These are phyloP conservation scores for Hysterangium stoloniferum DNA, from an alignment of 768 basidiomycete species.

Conservation along the genomic window DNA sequence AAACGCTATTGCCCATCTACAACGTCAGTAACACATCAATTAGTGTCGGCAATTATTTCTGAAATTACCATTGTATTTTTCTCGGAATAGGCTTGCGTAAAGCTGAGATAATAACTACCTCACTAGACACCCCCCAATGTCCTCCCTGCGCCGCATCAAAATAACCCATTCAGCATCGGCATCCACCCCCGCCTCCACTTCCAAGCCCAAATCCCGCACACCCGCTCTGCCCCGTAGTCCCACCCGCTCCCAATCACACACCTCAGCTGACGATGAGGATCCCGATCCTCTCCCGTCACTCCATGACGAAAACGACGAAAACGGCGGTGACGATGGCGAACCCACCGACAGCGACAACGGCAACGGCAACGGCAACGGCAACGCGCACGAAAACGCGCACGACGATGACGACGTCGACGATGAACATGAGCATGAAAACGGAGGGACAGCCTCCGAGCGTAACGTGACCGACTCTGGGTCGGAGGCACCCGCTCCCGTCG, in stretches of 20 bases:
- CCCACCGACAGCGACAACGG: background rate
- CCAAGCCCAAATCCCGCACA: background rate
- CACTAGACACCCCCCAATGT: too few relatives aligned
- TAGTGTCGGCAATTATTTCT: too few relatives aligned
- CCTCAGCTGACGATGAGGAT: background rate
- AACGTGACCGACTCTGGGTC: constrained; percentile 17
- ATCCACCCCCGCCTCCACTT: too few relatives aligned
- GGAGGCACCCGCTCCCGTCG: constrained; percentile 16
- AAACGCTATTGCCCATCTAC: too few relatives aligned
- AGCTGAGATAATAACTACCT: background rate
- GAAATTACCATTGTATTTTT: too few relatives aligned
- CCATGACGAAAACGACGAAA: too few relatives aligned
- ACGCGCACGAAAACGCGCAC: background rate
- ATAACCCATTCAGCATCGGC: constrained; percentile 8
- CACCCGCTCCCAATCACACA: background rate
- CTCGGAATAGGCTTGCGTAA: too few relatives aligned
- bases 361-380: too few relatives aligned
- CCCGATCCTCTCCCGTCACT: too few relatives aligned
- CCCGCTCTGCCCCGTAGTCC: background rate
- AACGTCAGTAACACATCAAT: too few relatives aligned
- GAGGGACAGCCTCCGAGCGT: constrained; percentile 23
- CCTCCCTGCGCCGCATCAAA: constrained; percentile 10
- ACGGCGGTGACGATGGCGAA: background rate
- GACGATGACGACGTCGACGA: constrained; percentile 1
- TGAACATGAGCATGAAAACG: constrained; percentile 29